These are phyloP conservation scores for Polyporus tsugae DNA, from an alignment of 1,284 basidiomycete genomes.

Conservation along the genomic window DNA sequence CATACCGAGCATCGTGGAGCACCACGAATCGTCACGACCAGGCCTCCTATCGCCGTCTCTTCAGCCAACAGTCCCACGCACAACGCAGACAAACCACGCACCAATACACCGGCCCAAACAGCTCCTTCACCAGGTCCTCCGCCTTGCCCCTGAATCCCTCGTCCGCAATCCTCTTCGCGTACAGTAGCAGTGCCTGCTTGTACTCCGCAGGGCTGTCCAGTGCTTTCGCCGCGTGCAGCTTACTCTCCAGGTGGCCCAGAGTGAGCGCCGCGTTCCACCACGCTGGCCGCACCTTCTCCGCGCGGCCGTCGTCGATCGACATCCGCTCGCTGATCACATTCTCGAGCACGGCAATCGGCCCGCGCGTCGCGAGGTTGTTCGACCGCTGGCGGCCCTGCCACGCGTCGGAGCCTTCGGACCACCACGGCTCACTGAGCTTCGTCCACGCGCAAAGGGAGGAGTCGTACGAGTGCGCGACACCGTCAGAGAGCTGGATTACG, in stretches of 20 bases:
- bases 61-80: neutral
- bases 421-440: slow-evolving; percentile 82
- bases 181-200: slow-evolving; percentile 75
- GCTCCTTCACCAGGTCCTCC: slow-evolving; percentile 87
- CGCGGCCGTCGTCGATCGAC: slow-evolving; percentile 42
- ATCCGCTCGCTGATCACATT: slow-evolving; percentile 58
- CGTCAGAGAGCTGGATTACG: slow-evolving; percentile 78
- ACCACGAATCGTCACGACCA: slow-evolving; percentile 68
- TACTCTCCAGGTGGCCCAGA: slow-evolving; percentile 85
- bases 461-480: slow-evolving; percentile 83
- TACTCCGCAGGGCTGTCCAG: slow-evolving; percentile 87
- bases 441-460: slow-evolving; percentile 69
- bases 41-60: slow-evolving; percentile 62
- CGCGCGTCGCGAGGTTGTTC: slow-evolving; percentile 49
- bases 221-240: slow-evolving; percentile 73
- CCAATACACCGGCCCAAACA: slow-evolving; percentile 90
- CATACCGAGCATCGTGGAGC: slow-evolving; percentile 70
- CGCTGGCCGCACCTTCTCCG: slow-evolving; percentile 56
- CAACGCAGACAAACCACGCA: slow-evolving; percentile 46
- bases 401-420: slow-evolving; percentile 80
- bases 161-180: slow-evolving; percentile 85
- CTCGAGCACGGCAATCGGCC: slow-evolving; percentile 64
- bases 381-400: slow-evolving; percentile 76
- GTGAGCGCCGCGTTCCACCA: slow-evolving; percentile 86
- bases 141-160: slow-evolving; percentile 87